phyloP scores from a whole-genome alignment of 2,329 filamentous ascomycete species.

The Hypoxylon sp. region DNA sequence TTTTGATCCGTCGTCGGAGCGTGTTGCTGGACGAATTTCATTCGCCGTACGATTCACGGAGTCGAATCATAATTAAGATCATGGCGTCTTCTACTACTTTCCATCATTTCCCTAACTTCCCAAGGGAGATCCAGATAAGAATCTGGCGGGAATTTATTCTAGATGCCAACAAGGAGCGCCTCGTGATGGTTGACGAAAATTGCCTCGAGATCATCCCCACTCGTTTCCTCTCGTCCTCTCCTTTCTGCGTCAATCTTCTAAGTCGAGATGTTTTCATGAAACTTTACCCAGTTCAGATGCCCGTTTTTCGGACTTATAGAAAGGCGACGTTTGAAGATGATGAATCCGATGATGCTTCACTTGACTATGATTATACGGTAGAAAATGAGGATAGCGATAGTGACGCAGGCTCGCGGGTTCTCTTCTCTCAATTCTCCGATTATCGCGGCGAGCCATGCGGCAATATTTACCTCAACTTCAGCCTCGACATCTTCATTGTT shows the following conservation, averaged over 20 bases:
- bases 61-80: not conserved
- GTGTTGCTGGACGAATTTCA: not conserved
- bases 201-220: not conserved
- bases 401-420: not conserved
- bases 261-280: not conserved
- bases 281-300: not conserved
- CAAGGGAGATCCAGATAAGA: not conserved
- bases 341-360: not conserved
- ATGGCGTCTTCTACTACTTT: not conserved
- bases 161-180: not conserved
- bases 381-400: not conserved
- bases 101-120: not conserved
- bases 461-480: not conserved
- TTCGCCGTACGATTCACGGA: not conserved
- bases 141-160: slow-evolving; percentile 1
- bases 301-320: not conserved
- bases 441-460: not conserved
- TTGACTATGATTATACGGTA: not conserved
- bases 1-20: not conserved
- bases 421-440: not conserved
- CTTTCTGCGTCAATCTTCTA: not conserved
- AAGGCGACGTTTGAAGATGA: not conserved
- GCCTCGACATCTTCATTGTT: slow-evolving; percentile 1
- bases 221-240: not conserved
- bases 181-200: not conserved